phyloP scores from a whole-genome alignment of 768 basidiomycete genomes.

The Lentinus brumalis region DNA sequence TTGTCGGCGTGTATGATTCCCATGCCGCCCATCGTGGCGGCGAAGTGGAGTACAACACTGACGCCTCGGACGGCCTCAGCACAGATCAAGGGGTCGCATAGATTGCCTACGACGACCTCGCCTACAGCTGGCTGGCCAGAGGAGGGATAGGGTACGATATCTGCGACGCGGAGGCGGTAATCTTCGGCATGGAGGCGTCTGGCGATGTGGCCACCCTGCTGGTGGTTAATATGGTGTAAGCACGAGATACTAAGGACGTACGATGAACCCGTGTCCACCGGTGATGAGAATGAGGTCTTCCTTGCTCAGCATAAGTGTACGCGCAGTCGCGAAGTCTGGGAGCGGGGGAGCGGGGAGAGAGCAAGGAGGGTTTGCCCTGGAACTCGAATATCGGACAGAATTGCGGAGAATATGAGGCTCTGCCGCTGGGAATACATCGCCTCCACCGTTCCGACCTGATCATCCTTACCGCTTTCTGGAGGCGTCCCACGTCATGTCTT shows the following conservation, averaged over 20 bases:
- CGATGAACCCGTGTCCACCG: slow-evolving; percentile 26
- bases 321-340: not conserved
- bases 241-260: not conserved
- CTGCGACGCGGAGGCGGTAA: slow-evolving; percentile 45
- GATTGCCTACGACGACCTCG: slow-evolving; percentile 46
- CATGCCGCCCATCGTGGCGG: slow-evolving; percentile 69
- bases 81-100: slow-evolving; percentile 46
- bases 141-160: slow-evolving; percentile 32
- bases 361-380: no score
- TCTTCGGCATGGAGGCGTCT: slow-evolving; percentile 37
- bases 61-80: slow-evolving; percentile 41
- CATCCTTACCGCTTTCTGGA: no score
- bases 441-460: no score
- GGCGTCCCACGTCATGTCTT: no score
- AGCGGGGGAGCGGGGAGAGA: not conserved
- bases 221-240: not conserved
- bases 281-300: slow-evolving; percentile 17
- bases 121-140: slow-evolving; percentile 22
- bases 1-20: slow-evolving; percentile 57
- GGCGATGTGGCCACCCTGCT: slow-evolving; percentile 55
- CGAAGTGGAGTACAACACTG: slow-evolving; percentile 53
- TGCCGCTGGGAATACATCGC: no score
- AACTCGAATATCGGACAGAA: no score
- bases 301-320: not conserved
- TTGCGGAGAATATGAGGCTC: no score